Base-by-base conservation (phyloP, 2,329 filamentous ascomycete species). In the Aphanoascus verrucosus region DNA sequence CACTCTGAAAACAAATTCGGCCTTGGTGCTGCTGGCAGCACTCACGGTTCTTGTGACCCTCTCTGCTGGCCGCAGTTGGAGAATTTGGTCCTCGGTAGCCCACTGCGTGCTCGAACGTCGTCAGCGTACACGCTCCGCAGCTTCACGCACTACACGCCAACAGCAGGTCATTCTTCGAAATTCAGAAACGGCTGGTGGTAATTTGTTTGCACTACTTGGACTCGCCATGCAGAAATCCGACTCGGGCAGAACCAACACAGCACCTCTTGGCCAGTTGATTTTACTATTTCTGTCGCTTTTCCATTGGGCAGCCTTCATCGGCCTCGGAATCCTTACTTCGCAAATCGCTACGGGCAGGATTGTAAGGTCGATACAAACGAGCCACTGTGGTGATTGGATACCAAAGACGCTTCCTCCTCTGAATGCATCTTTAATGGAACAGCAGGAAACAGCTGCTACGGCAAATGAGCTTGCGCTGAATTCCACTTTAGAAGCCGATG, bases 31-130 rank as follows among this genome's bases (percentile, higher is more conserved):
- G 32, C 17, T 52, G 17, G 50, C 50, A 5, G 41, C 43, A 9
- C 50, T 52, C 19, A 52, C 50, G 23, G 50, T 52, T 38, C 50
- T 52, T 15, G 50, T 52, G 28, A 52, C 50, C 11, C 41, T 52
- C 43, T 52, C 41, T n/a, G 41, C 50, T 20, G 38, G 48, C n/a
- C 48, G 48, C 23, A 50, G 48, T 14, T 50, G 48, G 48, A 50
- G 38, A n/a, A 28, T 50, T 1, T 50, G 48, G 48, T 31, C 19
- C 1, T 42, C 48, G 14, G 37, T 23, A n/a, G 38, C 23, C 23
- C 48, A 50, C 40, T 42, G 32, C 5, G 12, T 20, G 9, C 38
- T 50, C n/a, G 20, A 50, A 23, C 38, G 20, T 12, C 14, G 38
- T 15, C 48, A 42, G 14, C 23, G 15, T 15, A 50, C 31, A 34